Percentiles rank a stretch among this genome's conserved stretches.
phyloP scores from a whole-genome alignment of 768 basidiomycete genomes.

The Paxillus ammoniavirescens region DNA sequence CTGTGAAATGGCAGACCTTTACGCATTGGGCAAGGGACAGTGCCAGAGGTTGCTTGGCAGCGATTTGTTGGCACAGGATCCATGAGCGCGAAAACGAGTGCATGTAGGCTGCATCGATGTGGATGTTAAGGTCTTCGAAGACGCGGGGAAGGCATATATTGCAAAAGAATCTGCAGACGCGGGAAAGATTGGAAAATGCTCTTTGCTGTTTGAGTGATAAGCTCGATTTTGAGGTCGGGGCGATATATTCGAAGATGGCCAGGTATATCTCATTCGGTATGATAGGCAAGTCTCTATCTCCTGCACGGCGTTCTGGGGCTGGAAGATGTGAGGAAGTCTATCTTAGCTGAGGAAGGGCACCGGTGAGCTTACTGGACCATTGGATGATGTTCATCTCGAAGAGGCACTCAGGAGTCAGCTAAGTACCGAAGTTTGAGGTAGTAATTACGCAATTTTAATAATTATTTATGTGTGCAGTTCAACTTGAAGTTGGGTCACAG shows the following conservation, averaged over 20 bases:
- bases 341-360: background rate
- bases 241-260: constrained; percentile 37
- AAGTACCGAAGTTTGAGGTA: no score
- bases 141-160: constrained; percentile 40
- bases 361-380: constrained; percentile 3
- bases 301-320: constrained; percentile 28
- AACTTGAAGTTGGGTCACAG: no score
- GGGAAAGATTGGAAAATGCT: constrained; percentile 33
- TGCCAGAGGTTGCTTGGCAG: constrained; percentile 26
- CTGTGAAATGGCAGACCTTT: constrained; percentile 14
- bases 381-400: background rate
- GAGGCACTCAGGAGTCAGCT: no score
- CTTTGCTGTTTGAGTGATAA: no score
- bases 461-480: no score
- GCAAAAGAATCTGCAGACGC: constrained; percentile 45
- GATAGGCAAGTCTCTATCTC: constrained; percentile 15
- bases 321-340: background rate
- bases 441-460: no score
- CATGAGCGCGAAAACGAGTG: no score
- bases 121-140: no score
- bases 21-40: constrained; percentile 31
- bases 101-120: no score
- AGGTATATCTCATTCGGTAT: constrained; percentile 48
- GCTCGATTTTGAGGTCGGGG: no score
- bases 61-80: constrained; percentile 27